Percentiles rank a stretch among this genome's conserved stretches.
phyloP scores from a whole-genome alignment of 1,139 yeast species.

The Ogataea hybrid region DNA sequence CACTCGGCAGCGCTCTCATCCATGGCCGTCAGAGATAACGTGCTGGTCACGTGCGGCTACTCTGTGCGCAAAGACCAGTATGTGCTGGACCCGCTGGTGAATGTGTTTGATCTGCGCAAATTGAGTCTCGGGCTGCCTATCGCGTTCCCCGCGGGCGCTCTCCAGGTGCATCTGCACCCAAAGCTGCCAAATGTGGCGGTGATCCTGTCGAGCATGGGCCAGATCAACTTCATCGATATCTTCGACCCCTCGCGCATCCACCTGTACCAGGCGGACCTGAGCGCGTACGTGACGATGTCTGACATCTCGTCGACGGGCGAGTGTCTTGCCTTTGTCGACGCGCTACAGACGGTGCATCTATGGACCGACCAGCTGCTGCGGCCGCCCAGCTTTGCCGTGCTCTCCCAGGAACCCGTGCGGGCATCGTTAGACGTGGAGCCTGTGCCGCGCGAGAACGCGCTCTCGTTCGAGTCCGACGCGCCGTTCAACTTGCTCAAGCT shows the following conservation, averaged over 20 bases:
- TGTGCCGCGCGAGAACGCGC: conserved; percentile 31
- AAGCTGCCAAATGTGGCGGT: conserved; percentile 76
- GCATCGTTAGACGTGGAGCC: conserved; percentile 22
- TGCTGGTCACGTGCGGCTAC: conserved; percentile 80
- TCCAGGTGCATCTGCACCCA: conserved; percentile 82
- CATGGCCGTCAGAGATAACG: conserved; percentile 73
- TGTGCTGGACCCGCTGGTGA: conserved; percentile 78
- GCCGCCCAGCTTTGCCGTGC: conserved; percentile 34
- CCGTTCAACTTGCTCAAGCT: conserved; percentile 77
- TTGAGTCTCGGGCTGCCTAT: conserved; percentile 76
- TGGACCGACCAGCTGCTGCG: conserved; percentile 59
- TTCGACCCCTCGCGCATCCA: conserved; percentile 69
- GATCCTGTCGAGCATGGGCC: conserved; percentile 75
- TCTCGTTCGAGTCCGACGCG: conserved; percentile 35
- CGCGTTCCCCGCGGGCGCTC: conserved; percentile 89
- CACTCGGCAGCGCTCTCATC: conserved; percentile 78
- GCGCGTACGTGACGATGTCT: conserved; percentile 52
- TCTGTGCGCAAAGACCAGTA: conserved; percentile 55
- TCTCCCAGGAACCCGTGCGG: conserved; percentile 23
- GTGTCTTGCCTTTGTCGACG: conserved; percentile 67
- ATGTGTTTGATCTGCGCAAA: conserved; percentile 75
- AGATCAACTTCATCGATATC: conserved; percentile 80
- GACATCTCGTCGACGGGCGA: conserved; percentile 83
- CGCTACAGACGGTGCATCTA: conserved; percentile 61
- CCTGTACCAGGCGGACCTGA: conserved; percentile 60